These are phyloP conservation scores for Penicillium alfredii DNA, from an alignment of 495 filamentous ascomycete genomes.

Conservation along the genomic window DNA sequence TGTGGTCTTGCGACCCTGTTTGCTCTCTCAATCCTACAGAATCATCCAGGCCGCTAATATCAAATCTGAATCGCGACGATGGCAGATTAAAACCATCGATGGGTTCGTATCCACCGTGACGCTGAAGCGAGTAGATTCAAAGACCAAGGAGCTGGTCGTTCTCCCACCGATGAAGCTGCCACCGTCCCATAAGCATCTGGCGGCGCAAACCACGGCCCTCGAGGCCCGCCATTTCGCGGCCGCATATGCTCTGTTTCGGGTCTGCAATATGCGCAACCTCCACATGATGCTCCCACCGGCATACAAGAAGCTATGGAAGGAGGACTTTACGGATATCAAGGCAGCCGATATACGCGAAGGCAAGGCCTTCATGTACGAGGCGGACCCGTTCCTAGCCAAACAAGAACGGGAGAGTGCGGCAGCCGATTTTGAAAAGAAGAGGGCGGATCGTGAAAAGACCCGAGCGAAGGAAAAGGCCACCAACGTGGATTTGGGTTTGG, in stretches of 20 bases:
- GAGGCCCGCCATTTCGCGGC: constrained; percentile 93
- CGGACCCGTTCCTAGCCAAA: constrained; percentile 80
- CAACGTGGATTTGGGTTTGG: constrained; percentile 35
- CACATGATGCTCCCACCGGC: constrained; percentile 91
- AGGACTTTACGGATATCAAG: constrained; percentile 73
- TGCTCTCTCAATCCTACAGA: too few species aligned
- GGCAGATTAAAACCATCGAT: constrained; percentile 45
- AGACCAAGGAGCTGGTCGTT: constrained; percentile 67
- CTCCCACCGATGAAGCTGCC: constrained; percentile 82
- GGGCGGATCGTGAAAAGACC: constrained; percentile 52
- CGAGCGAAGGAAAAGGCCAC: constrained; percentile 58
- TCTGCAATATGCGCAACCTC: constrained; percentile 89
- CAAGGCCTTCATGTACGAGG: constrained; percentile 88
- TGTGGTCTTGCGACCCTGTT: too few species aligned
- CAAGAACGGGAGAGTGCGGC: constrained; percentile 72
- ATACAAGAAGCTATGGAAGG: constrained; percentile 83
- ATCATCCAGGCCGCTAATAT: too few species aligned
- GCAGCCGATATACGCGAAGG: constrained; percentile 67
- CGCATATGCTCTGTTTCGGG: constrained; percentile 81
- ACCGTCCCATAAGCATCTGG: constrained; percentile 59
- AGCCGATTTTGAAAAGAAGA: constrained; percentile 64
- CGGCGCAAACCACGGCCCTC: constrained; percentile 64
- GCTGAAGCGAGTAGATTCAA: constrained; percentile 69
- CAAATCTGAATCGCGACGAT: constrained; percentile 6
- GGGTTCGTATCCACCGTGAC: constrained; percentile 76